Evolutionary conservation across 768 basidiomycete species (phyloP).

Genomic region (Collybia mongolica): DNA sequence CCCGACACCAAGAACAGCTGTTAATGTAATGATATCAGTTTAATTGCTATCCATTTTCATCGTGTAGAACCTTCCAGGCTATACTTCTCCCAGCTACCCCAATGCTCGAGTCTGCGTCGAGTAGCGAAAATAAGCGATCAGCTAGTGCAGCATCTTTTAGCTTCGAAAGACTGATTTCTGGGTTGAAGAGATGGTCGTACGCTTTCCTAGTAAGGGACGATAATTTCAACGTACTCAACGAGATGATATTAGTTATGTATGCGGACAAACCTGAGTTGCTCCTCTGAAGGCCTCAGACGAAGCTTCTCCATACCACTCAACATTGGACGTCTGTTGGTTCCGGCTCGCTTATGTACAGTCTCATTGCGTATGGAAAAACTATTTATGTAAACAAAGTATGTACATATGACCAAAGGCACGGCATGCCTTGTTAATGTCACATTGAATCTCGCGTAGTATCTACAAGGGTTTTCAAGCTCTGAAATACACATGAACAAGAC

Average conservation of each 20-base stretch:
- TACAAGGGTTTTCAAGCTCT: not conserved
- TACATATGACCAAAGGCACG: too few relatives aligned
- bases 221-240: too few relatives aligned
- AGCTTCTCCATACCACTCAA: not conserved
- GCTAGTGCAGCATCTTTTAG: slow-evolving; percentile 65
- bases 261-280: not conserved
- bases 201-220: not conserved
- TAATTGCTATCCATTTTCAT: slow-evolving; percentile 7
- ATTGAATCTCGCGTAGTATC: too few relatives aligned
- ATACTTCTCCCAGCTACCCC: slow-evolving; percentile 75
- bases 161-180: slow-evolving; percentile 56
- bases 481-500: not conserved
- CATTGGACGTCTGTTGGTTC: too few relatives aligned
- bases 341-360: too few relatives aligned
- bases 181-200: slow-evolving; percentile 48
- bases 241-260: not conserved
- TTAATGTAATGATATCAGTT: slow-evolving; percentile 17
- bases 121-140: slow-evolving; percentile 48
- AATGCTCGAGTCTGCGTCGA: slow-evolving; percentile 33
- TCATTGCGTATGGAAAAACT: too few relatives aligned
- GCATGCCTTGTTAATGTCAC: too few relatives aligned
- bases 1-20: slow-evolving; percentile 70
- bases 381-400: too few relatives aligned
- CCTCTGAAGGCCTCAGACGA: not conserved
- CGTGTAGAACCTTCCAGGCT: slow-evolving; percentile 67